Evolutionary conservation across 1,284 basidiomycete genomes (phyloP).

Genomic region (Tylopilus sp.): DNA sequence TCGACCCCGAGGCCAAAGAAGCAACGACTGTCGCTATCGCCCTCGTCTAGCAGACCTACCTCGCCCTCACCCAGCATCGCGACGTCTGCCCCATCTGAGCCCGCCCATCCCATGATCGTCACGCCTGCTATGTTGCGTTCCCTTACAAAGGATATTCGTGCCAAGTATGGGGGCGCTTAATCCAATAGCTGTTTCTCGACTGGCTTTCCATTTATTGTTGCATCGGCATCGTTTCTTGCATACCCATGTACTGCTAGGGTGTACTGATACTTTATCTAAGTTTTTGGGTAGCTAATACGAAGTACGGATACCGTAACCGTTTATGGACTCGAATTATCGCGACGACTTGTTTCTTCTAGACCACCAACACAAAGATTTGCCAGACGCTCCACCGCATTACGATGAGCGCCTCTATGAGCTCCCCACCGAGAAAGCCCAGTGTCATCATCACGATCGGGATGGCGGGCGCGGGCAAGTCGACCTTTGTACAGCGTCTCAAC

Average conservation of each 20-base stretch:
- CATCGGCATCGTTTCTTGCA: background rate
- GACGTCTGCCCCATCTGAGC: constrained; percentile 35
- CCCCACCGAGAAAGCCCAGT: constrained; percentile 54
- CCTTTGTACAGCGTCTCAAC: constrained; percentile 91
- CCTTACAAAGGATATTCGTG: constrained; percentile 56
- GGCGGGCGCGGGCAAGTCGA: constrained; percentile 95
- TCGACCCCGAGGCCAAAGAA: constrained; percentile 38
- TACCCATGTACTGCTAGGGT: constrained; percentile 9
- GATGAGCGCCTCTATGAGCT: constrained; percentile 16
- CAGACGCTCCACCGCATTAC: too few species aligned
- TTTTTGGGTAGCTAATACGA: too few species aligned
- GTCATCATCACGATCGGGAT: constrained; percentile 89
- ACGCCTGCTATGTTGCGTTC: constrained; percentile 68
- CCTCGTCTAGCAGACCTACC: constrained; percentile 21
- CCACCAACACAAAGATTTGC: constrained; percentile 7
- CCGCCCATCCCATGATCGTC: constrained; percentile 35
- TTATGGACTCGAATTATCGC: constrained; percentile 19
- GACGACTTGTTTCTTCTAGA: constrained; percentile 4
- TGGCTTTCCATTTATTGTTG: constrained; percentile 1
- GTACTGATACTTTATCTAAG: background rate
- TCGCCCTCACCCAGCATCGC: constrained; percentile 38
- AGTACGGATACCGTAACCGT: background rate
- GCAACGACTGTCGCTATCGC: constrained; percentile 34
- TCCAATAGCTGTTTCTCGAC: constrained; percentile 4
- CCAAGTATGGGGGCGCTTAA: constrained; percentile 39